These are phyloP conservation scores for Dothideomycetes sp. DNA, from an alignment of 2,329 filamentous ascomycete species.

Conservation along the genomic window DNA sequence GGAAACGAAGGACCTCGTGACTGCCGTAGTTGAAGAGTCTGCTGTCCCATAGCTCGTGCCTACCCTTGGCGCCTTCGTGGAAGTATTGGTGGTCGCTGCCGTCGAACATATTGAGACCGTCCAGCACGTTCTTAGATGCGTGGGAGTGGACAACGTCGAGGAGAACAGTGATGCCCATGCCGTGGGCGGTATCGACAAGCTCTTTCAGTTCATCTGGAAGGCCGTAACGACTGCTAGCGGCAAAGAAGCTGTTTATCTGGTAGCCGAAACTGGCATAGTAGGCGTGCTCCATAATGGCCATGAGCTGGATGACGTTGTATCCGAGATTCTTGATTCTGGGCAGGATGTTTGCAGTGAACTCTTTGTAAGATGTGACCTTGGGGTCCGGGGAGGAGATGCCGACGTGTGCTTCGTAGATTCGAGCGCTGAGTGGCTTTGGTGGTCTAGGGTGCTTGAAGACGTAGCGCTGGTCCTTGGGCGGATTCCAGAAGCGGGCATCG, in stretches of 20 bases:
- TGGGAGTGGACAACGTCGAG: slow-evolving; percentile 97
- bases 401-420: slow-evolving; percentile 97
- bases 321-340: slow-evolving; percentile 81
- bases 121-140: slow-evolving; percentile 92
- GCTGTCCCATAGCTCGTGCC: slow-evolving; percentile 92
- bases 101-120: slow-evolving; percentile 93
- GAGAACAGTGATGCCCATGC: slow-evolving; percentile 79
- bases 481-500: slow-evolving; percentile 96
- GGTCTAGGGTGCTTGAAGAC: slow-evolving; percentile 74
- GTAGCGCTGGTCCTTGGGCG: slow-evolving; percentile 64
- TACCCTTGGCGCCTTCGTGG: slow-evolving; percentile 72
- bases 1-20: slow-evolving; percentile 90
- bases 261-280: slow-evolving; percentile 99
- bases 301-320: slow-evolving; percentile 96
- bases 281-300: slow-evolving; percentile 98
- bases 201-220: slow-evolving; percentile 92
- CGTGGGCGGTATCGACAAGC: slow-evolving; percentile 87
- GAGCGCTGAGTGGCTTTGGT: slow-evolving; percentile 71
- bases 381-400: slow-evolving; percentile 90
- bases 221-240: slow-evolving; percentile 90
- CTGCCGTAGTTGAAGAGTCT: slow-evolving; percentile 93
- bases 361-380: slow-evolving; percentile 86
- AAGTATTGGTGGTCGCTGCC: slow-evolving; percentile 94
- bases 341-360: slow-evolving; percentile 87
- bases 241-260: slow-evolving; percentile 98